Conservation (phyloP, 768 basidiomycete genomes). For the Leccinum arenicola region DNA sequence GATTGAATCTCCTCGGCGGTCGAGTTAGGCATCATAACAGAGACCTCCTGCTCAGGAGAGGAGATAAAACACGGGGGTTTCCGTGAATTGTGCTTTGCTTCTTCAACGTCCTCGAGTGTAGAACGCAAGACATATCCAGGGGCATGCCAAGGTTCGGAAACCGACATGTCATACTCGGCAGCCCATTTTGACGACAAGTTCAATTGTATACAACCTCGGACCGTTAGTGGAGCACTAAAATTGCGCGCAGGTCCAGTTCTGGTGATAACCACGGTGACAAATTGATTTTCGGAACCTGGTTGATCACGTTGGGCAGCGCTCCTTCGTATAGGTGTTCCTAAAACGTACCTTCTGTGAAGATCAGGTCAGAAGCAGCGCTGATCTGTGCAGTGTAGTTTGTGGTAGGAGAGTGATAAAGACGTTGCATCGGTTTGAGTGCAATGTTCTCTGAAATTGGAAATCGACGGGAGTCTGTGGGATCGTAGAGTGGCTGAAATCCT, state of each 20-base stretch:
- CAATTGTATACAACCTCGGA: neutral
- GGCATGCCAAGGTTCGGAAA: neutral
- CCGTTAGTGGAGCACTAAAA: neutral
- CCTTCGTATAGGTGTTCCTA: neutral
- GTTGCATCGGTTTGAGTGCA: neutral
- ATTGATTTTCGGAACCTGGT: neutral
- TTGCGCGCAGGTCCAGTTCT: neutral
- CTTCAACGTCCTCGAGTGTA: neutral
- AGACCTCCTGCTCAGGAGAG: too few relatives aligned
- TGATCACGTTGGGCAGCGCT: neutral
- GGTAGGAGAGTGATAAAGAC: neutral
- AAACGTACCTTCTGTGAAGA: neutral
- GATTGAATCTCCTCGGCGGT: neutral
- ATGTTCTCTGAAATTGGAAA: neutral
- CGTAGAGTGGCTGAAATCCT: constrained; percentile 2
- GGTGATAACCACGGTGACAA: too few relatives aligned
- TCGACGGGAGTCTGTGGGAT: neutral
- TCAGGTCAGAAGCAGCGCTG: neutral
- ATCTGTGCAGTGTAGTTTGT: neutral
- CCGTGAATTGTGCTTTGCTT: neutral
- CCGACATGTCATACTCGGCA: neutral
- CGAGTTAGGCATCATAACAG: neutral
- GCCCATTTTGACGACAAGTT: neutral
- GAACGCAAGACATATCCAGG: neutral
- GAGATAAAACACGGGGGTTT: neutral